phyloP scores from a whole-genome alignment of 306 rosid species.

The Prunus dulcis region DNA sequence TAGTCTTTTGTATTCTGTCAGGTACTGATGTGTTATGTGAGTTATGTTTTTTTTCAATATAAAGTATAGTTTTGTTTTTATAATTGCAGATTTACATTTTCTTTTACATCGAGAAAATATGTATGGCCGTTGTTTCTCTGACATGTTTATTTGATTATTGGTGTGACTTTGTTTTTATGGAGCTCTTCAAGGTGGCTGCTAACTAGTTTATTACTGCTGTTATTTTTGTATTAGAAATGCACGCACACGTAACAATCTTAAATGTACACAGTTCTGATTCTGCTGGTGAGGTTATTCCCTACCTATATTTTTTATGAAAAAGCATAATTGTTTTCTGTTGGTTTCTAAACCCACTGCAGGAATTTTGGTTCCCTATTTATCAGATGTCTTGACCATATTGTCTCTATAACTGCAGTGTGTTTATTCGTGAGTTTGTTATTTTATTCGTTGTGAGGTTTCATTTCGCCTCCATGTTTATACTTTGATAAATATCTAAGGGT shows the following conservation, averaged over 20 bases:
- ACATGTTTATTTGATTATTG: background rate
- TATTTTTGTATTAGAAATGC: background rate
- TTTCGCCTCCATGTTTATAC: background rate
- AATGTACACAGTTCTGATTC: background rate
- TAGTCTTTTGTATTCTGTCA: slow-evolving; percentile 24
- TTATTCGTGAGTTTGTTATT: background rate
- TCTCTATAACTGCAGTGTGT: background rate
- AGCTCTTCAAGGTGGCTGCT: background rate
- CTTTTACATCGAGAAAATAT: background rate
- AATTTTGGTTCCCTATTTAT: background rate
- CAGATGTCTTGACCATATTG: background rate
- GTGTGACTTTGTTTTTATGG: background rate
- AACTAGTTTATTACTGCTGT: background rate
- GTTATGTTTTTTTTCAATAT: background rate
- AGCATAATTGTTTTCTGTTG: background rate
- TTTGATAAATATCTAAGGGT: background rate
- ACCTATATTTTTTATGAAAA: background rate
- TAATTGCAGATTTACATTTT: background rate
- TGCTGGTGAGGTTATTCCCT: background rate
- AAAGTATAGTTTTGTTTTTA: slow-evolving; percentile 13
- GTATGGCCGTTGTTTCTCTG: background rate
- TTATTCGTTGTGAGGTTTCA: background rate
- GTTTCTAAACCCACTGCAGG: background rate
- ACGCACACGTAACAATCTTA: too few species aligned
- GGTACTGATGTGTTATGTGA: slow-evolving; percentile 17